Evolutionary conservation across 1,284 basidiomycete genomes (phyloP), one percentile per base, ranked within the genome.

Genomic region (Ceratorhiza oryzae-sativae): DNA sequence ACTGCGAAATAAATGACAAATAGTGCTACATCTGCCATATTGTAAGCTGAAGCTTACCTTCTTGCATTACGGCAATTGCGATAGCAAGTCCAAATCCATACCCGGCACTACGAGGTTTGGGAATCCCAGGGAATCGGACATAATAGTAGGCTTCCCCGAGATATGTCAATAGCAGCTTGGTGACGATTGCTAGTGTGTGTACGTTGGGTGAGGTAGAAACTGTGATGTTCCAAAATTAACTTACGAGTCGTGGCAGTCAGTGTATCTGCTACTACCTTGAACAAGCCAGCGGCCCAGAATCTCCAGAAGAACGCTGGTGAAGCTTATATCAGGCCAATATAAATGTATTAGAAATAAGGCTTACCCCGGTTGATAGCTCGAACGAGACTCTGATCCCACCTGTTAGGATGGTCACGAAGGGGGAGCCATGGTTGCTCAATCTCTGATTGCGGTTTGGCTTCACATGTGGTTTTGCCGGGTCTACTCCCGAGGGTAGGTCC

Each of bases 91-190:
- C 63, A 32, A 68, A 68, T 3, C 63, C 63, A 45, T 68, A 68
- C 13, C 34, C 36, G 25, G 63, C 63, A 42, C 42, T 48, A 41
- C 65, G 49, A 45, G 65, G 53, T 58, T 68, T n/a, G 34, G 53
- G 51, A 20, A 51, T 58, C 8, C 62, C 65, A 30, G 42, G 55
- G 30, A 67, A 49, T 20, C 51, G 53, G 13, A 53, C 62, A 27
- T 45, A 67, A 36, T 60, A 67, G 42, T 72, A 72, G 25, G 71
- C 71, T 20, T 65, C 58, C 5, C 55, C 65, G 25, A 72, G 62
- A 39, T 67, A 72, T 39, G 62, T 58, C 32, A 72, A 51, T 9
- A 72, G 62, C 9, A 72, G 53, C 36, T 53, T 36, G n/a, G 65
- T 68, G 32, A 68, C 53, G 51, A 68, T 56, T n/a, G 65, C 71